Percentiles rank a stretch among this genome's conserved stretches.
Conservation (phyloP, 2,329 filamentous ascomycete species). For the Apiospora rasikravindrae region DNA sequence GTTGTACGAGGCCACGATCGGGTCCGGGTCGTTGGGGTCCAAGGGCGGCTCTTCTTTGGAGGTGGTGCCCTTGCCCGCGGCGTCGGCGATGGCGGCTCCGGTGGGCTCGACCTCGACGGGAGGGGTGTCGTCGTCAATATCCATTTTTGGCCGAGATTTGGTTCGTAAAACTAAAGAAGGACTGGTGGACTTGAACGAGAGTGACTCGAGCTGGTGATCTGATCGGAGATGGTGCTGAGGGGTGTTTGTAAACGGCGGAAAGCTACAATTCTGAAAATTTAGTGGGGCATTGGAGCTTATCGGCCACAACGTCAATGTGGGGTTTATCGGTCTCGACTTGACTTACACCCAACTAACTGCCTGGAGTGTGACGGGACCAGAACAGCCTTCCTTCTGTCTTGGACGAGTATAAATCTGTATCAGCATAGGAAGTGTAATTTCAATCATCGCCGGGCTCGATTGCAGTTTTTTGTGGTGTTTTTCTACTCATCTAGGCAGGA, state of each 20-base stretch:
- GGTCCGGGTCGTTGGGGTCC: slow-evolving; percentile 59
- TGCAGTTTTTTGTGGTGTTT: too few species aligned
- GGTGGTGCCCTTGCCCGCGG: not conserved
- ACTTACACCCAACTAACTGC: not conserved
- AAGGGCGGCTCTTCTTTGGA: not conserved
- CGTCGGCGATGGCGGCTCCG: slow-evolving; percentile 8
- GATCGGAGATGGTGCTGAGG: not conserved
- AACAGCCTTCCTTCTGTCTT: not conserved
- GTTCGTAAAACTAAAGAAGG: not conserved
- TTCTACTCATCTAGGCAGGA: too few species aligned
- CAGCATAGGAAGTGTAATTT: not conserved
- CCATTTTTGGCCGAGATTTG: not conserved
- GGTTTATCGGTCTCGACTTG: slow-evolving; percentile 3
- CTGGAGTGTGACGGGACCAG: not conserved
- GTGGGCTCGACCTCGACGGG: slow-evolving; percentile 5
- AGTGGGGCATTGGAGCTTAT: slow-evolving; percentile 6
- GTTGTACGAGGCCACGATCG: slow-evolving; percentile 77
- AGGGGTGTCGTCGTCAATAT: slow-evolving; percentile 17
- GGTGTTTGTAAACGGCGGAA: not conserved
- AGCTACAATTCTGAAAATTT: slow-evolving; percentile 17
- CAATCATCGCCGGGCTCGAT: too few species aligned
- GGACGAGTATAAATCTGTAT: not conserved
- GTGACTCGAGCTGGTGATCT: not conserved
- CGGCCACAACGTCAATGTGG: not conserved
- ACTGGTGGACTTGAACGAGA: not conserved